These are phyloP conservation scores for Mortierella polycephala DNA, from an alignment of 371 early-diverging fungal genomes.

Conservation along the genomic window DNA sequence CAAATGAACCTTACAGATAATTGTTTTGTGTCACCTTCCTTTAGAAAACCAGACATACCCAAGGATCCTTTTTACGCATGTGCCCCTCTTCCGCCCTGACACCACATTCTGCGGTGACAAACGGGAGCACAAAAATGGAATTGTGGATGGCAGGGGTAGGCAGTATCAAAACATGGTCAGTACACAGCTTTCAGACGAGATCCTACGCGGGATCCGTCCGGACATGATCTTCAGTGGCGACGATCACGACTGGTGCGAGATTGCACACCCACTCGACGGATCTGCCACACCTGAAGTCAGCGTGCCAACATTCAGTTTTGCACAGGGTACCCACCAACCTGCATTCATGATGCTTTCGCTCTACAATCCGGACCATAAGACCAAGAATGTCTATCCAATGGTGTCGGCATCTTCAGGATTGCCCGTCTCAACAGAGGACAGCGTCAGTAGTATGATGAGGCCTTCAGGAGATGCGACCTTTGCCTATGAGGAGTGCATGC, in stretches of 20 bases:
- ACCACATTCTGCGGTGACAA: conserved; percentile 75
- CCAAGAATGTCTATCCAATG: conserved; percentile 9
- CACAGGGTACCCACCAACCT: conserved; percentile 63
- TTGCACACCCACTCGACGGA: conserved; percentile 55
- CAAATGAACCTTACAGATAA: no score
- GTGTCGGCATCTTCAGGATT: not conserved
- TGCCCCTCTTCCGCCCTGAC: conserved; percentile 80
- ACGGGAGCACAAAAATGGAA: conserved; percentile 59
- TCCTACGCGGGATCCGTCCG: conserved; percentile 76
- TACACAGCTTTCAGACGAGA: conserved; percentile 58
- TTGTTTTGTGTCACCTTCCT: not conserved
- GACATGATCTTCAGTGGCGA: conserved; percentile 86
- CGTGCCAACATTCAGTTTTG: conserved; percentile 68
- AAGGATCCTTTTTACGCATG: conserved; percentile 80
- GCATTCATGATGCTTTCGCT: conserved; percentile 58
- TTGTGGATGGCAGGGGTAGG: conserved; percentile 69
- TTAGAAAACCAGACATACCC: conserved; percentile 36
- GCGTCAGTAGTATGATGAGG: not conserved
- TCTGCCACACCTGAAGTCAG: conserved; percentile 56
- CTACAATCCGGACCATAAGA: conserved; percentile 28
- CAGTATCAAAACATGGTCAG: conserved; percentile 89
- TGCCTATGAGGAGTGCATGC: conserved; percentile 34
- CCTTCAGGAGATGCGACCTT: conserved; percentile 17
- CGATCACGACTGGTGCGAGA: conserved; percentile 91
- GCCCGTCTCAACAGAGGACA: conserved; percentile 2